These are phyloP conservation scores for Phaffomyces thermotolerans DNA, from an alignment of 805 yeast genomes.

Conservation along the genomic window DNA sequence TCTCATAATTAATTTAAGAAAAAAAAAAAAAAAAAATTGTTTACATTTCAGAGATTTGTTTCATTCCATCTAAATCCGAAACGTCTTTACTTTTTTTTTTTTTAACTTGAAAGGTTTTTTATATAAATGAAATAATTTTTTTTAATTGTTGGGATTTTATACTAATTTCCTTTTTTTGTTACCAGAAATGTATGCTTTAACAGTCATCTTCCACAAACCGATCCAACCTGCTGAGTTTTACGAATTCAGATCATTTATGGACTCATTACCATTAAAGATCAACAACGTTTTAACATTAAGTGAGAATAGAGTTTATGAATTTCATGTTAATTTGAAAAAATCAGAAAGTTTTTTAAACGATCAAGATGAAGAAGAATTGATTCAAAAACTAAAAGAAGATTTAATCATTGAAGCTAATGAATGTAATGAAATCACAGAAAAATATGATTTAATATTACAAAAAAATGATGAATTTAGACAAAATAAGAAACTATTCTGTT, in stretches of 20 bases:
- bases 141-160: too few species aligned
- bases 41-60: too few species aligned
- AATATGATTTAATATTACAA: slow-evolving; percentile 40
- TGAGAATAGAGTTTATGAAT: slow-evolving; percentile 34
- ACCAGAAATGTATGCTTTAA: slow-evolving; percentile 22
- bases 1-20: too few species aligned
- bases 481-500: slow-evolving; percentile 56
- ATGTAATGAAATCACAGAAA: not conserved
- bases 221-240: slow-evolving; percentile 16
- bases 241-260: slow-evolving; percentile 22
- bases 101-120: too few species aligned
- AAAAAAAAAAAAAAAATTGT: too few species aligned
- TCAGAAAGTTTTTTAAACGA: slow-evolving; percentile 16
- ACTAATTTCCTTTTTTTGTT: too few species aligned
- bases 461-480: slow-evolving; percentile 27
- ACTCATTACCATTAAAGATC: slow-evolving; percentile 26
- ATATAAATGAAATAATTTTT: too few species aligned
- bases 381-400: slow-evolving; percentile 3
- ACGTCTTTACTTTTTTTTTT: too few species aligned
- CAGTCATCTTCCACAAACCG: slow-evolving; percentile 22
- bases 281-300: slow-evolving; percentile 25
- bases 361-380: slow-evolving; percentile 8
- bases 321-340: slow-evolving; percentile 13
- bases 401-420: slow-evolving; percentile 1
- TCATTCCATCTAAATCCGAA: too few species aligned